phyloP scores from a whole-genome alignment of 2,329 filamentous ascomycete species.

The Lachnellula suecica region DNA sequence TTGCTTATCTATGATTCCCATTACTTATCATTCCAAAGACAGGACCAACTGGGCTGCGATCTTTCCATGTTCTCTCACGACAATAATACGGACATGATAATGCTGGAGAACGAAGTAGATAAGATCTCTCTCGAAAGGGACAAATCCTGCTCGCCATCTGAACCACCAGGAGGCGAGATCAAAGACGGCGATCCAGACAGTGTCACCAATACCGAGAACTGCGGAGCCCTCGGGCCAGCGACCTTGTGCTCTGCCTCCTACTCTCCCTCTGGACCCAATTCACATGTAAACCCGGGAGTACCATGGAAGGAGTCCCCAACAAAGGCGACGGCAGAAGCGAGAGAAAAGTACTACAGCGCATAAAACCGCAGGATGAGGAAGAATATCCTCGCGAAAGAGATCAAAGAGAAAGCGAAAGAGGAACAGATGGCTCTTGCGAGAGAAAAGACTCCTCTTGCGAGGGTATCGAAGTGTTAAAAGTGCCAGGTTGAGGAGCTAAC shows the following conservation, averaged over 20 bases:
- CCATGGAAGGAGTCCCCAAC: no score
- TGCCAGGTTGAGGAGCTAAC: no score
- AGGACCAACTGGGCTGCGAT: conserved; percentile 65
- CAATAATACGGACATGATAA: conserved; percentile 58
- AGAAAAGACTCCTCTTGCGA: no score
- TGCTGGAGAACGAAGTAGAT: conserved; percentile 84
- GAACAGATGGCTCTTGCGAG: no score
- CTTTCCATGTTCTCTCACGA: conserved; percentile 77
- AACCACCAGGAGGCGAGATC: conserved; percentile 61
- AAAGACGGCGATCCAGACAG: conserved; percentile 79
- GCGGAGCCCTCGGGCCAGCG: conserved; percentile 85
- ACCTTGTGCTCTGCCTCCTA: conserved; percentile 72
- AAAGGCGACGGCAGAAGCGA: background rate
- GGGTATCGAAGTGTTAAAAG: no score
- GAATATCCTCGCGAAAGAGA: no score
- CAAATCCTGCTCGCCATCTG: conserved; percentile 73
- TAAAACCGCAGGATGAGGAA: no score
- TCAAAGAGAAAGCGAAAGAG: no score
- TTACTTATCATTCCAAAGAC: no score
- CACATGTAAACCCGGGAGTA: conserved; percentile 47
- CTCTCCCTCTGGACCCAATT: conserved; percentile 53
- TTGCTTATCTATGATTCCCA: no score
- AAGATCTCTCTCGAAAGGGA: conserved; percentile 89
- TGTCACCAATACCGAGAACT: conserved; percentile 93
- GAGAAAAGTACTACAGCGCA: no score